phyloP scores from a whole-genome alignment of 225 moss, liverwort and hornwort species.

The Pseudoscleropodium purum region DNA sequence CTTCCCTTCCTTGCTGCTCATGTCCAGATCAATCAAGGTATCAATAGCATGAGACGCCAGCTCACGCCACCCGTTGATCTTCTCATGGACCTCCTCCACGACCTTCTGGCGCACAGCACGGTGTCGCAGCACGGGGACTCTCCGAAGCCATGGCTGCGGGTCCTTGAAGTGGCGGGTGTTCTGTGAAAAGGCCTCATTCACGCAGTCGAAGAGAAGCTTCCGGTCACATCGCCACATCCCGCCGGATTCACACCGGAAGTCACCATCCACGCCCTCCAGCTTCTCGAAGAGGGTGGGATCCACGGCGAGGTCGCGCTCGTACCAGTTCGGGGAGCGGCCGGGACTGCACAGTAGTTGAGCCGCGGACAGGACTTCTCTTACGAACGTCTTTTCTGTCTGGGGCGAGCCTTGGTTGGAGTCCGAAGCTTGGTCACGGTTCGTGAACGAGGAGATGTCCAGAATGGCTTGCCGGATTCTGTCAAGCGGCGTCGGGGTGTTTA shows the following conservation, averaged over 20 bases:
- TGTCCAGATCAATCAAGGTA: constrained; percentile 33
- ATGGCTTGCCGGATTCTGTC: constrained; percentile 34
- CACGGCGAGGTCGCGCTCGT: constrained; percentile 32
- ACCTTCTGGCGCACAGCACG: constrained; percentile 19
- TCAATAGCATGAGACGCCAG: constrained; percentile 35
- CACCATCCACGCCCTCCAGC: constrained; percentile 24
- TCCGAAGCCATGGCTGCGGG: constrained; percentile 19
- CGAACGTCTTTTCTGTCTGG: constrained; percentile 27
- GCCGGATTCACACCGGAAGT: constrained; percentile 12
- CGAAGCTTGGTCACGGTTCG: background rate
- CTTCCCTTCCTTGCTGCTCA: constrained; percentile 27
- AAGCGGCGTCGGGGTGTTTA: background rate
- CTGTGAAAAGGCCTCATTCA: constrained; percentile 36
- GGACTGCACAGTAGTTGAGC: constrained; percentile 32
- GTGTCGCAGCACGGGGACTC: constrained; percentile 2
- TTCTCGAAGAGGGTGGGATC: constrained; percentile 36
- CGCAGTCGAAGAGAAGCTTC: constrained; percentile 43
- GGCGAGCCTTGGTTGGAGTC: background rate
- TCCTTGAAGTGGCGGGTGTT: constrained; percentile 23
- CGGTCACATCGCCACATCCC: constrained; percentile 41
- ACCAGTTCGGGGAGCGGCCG: constrained; percentile 35
- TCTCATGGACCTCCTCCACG: constrained; percentile 40
- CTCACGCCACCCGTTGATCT: constrained; percentile 35
- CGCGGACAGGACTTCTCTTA: constrained; percentile 31
- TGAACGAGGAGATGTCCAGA: constrained; percentile 33